Base-by-base conservation (phyloP, 1,139 yeast genomes). In the Nakaseomyces bracarensis region DNA sequence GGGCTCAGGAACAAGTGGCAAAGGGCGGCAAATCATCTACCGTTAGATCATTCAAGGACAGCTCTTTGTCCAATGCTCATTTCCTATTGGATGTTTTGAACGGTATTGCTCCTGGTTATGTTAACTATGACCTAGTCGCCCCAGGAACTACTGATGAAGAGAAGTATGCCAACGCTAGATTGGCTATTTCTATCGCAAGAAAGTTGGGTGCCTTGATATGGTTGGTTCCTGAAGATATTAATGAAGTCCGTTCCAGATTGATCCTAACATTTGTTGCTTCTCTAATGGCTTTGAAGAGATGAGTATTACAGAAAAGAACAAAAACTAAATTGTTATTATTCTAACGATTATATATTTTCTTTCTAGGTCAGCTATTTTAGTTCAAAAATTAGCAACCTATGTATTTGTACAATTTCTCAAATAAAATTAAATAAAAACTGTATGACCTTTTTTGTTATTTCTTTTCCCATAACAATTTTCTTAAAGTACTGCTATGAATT, bases 181-280 rank as follows among this genome's bases (percentile, higher is more conserved):
- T 91, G 64, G 98, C 98, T 22, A 91, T 91, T 63, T 91, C 98
- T 2, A 91, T 91, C 60, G 98, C 98, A 28, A 83, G 99, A 74
- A 91, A 93, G 66, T 70, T 91, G 53, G 99, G 99, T 46, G 98
- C 96, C 36, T 77, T 93, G 63, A 91, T 91, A 57, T 91, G 97
- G 96, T 74, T 91, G 56, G 96, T 91, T 22, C 99, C 99, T n/a
- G 99, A 91, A 66, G 99, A 91, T 69, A 91, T 91, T 57, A 85
- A 81, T 55, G 97, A 89, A 67, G 96, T 93, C 35, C 82, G 98
- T 68, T 73, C 95, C 40, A 79, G 97, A 64, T 79, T 91, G 68
- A 83, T 91, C 44, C 75, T 89, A 61, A 87, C 98, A 1, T 91
- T 91, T 63, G 86, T 91, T 46, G 98, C 96, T 45, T 84, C 96